A percentile compares a stretch with the other conserved stretches of the same genome.
These are phyloP conservation scores for Sclerotinia nivalis DNA, from an alignment of 2,329 filamentous ascomycete genomes.

Conservation along the genomic window DNA sequence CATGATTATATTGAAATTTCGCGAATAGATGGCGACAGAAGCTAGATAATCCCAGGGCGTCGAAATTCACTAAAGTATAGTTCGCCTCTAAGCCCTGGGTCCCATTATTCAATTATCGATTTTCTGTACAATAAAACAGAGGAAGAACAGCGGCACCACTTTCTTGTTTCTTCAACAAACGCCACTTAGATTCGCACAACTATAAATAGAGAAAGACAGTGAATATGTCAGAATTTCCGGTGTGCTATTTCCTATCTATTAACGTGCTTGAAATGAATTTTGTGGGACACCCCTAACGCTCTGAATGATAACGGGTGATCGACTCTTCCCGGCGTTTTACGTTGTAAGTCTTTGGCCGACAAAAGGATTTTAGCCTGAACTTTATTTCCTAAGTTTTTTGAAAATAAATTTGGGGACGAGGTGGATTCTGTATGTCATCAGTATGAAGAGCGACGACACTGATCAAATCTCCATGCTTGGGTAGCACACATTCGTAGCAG, in stretches of 20 bases:
- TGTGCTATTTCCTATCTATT: background rate
- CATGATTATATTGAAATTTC: too few species aligned
- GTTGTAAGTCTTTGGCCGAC: background rate
- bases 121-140: background rate
- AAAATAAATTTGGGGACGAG: background rate
- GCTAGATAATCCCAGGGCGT: background rate
- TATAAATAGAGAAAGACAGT: too few species aligned
- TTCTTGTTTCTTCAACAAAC: too few species aligned
- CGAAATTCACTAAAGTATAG: too few species aligned
- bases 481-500: background rate
- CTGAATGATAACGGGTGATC: conserved; percentile 1
- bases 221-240: background rate
- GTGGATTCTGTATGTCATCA: background rate
- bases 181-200: too few species aligned
- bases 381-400: background rate
- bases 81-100: too few species aligned
- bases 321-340: background rate
- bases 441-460: background rate
- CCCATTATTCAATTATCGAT: too few species aligned
- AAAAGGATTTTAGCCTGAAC: background rate
- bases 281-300: background rate
- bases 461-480: background rate
- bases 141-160: background rate
- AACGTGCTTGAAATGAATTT: background rate
- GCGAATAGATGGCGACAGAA: background rate